Conservation (phyloP, 148 eudicot species). For the Spergularia marina region DNA sequence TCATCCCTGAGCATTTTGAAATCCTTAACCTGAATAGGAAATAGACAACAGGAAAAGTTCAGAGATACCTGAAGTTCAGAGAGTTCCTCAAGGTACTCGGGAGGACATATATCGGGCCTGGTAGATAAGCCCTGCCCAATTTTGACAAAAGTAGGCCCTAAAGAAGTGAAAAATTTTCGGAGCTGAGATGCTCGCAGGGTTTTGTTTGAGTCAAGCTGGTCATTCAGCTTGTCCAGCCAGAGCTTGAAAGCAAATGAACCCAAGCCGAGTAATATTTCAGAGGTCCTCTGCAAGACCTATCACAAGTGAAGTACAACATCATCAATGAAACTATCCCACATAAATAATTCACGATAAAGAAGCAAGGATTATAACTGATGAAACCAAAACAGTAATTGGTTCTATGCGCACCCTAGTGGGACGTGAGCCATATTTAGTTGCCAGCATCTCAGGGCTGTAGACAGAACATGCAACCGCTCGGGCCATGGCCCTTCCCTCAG, state of each 20-base stretch:
- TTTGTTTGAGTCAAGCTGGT: slow-evolving; percentile 54
- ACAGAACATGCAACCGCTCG: slow-evolving; percentile 73
- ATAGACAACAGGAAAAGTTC: not conserved
- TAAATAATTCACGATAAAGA: not conserved
- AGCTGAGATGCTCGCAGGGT: slow-evolving; percentile 63
- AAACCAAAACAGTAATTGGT: slow-evolving; percentile 9
- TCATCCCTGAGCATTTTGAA: not conserved
- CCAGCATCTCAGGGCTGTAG: slow-evolving; percentile 67
- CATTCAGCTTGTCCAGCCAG: slow-evolving; percentile 73
- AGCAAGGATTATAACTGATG: not conserved
- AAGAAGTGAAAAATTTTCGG: slow-evolving; percentile 60
- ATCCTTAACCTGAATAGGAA: not conserved
- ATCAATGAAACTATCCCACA: slow-evolving; percentile 25
- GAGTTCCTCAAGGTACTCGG: slow-evolving; percentile 95
- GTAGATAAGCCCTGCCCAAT: slow-evolving; percentile 98
- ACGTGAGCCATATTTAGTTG: slow-evolving; percentile 63
- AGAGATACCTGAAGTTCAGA: slow-evolving; percentile 74
- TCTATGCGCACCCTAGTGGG: slow-evolving; percentile 57
- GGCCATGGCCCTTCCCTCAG: slow-evolving; percentile 87
- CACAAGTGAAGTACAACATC: slow-evolving; percentile 14
- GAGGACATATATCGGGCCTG: slow-evolving; percentile 91
- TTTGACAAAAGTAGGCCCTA: slow-evolving; percentile 97
- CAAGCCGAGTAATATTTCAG: slow-evolving; percentile 61
- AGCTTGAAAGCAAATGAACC: slow-evolving; percentile 75
- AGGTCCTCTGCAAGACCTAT: slow-evolving; percentile 67